A percentile compares a stretch with the other conserved stretches of the same genome.
phyloP scores from a whole-genome alignment of 768 basidiomycete species.

The Leccinum subgranulosum region DNA sequence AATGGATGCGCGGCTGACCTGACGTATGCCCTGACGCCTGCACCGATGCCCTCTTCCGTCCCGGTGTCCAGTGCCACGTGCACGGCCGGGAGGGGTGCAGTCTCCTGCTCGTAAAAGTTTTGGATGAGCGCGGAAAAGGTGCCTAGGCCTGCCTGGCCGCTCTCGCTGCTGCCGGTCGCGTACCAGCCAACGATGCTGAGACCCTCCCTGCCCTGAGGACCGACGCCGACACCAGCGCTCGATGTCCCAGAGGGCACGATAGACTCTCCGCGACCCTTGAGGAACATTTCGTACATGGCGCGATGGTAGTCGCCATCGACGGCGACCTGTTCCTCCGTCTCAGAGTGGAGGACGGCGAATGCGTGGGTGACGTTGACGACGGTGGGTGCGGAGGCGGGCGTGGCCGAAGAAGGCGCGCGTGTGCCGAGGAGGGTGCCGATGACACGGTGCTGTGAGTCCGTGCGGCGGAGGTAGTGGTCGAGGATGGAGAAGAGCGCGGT shows the following conservation, averaged over 20 bases:
- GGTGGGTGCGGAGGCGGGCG: slow-evolving; percentile 1
- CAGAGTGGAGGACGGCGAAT: slow-evolving; percentile 91
- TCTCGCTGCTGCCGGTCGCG: slow-evolving; percentile 62
- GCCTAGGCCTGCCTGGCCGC: slow-evolving; percentile 54
- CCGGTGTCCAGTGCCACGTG: slow-evolving; percentile 91
- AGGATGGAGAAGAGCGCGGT: slow-evolving; percentile 93
- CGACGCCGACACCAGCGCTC: slow-evolving; percentile 18
- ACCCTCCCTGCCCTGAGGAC: slow-evolving; percentile 43
- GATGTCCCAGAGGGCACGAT: slow-evolving; percentile 10
- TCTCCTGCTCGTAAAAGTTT: slow-evolving; percentile 95
- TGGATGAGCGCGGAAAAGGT: slow-evolving; percentile 96
- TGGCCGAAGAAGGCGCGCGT: slow-evolving; percentile 47
- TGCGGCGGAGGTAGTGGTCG: slow-evolving; percentile 92
- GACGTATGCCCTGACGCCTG: slow-evolving; percentile 84
- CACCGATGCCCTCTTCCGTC: slow-evolving; percentile 53
- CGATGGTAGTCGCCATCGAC: slow-evolving; percentile 97
- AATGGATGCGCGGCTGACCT: slow-evolving; percentile 47
- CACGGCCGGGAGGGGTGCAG: slow-evolving; percentile 81
- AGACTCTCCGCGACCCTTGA: slow-evolving; percentile 53
- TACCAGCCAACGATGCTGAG: slow-evolving; percentile 96
- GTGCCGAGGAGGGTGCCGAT: slow-evolving; percentile 93
- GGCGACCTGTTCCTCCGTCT: slow-evolving; percentile 89
- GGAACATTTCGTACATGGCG: slow-evolving; percentile 87
- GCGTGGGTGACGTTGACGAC: slow-evolving; percentile 73
- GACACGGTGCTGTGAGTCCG: slow-evolving; percentile 78